Percentiles rank a stretch among this genome's conserved stretches.
phyloP scores from a whole-genome alignment of 371 early-diverging fungal genomes.

The Rhizopus delemar region DNA sequence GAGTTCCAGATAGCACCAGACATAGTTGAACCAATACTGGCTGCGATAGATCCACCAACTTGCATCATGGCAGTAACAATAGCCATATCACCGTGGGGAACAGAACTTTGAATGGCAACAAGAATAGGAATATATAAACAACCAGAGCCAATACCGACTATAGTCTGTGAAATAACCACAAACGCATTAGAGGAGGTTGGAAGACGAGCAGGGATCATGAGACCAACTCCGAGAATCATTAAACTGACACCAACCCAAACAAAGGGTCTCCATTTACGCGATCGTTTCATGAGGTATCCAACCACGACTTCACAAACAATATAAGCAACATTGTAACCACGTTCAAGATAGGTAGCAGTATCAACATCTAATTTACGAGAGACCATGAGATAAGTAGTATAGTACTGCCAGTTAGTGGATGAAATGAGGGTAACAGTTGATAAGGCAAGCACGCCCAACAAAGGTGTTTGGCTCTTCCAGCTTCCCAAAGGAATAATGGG shows the following conservation, averaged over 20 bases:
- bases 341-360: conserved; percentile 36
- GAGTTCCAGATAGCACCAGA: conserved; percentile 44
- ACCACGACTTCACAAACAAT: conserved; percentile 31
- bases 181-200: conserved; percentile 35
- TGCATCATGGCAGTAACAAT: conserved; percentile 42
- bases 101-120: conserved; percentile 43
- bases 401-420: conserved; percentile 43
- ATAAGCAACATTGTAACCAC: conserved; percentile 44
- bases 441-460: conserved; percentile 47
- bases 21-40: conserved; percentile 43
- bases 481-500: conserved; percentile 50
- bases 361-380: conserved; percentile 35
- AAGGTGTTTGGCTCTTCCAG: conserved; percentile 46
- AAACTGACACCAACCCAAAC: conserved; percentile 66
- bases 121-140: conserved; percentile 30
- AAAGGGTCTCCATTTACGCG: conserved; percentile 50
- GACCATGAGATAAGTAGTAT: conserved; percentile 43
- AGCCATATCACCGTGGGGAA: conserved; percentile 40
- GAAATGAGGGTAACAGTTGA: conserved; percentile 49
- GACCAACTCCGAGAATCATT: conserved; percentile 40
- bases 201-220: conserved; percentile 51
- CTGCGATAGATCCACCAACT: conserved; percentile 40
- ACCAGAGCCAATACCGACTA: conserved; percentile 46
- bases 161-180: conserved; percentile 40
- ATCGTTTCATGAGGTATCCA: conserved; percentile 42